Conservation (phyloP, 2,329 filamentous ascomycete species). For the Zalaria sp. region DNA sequence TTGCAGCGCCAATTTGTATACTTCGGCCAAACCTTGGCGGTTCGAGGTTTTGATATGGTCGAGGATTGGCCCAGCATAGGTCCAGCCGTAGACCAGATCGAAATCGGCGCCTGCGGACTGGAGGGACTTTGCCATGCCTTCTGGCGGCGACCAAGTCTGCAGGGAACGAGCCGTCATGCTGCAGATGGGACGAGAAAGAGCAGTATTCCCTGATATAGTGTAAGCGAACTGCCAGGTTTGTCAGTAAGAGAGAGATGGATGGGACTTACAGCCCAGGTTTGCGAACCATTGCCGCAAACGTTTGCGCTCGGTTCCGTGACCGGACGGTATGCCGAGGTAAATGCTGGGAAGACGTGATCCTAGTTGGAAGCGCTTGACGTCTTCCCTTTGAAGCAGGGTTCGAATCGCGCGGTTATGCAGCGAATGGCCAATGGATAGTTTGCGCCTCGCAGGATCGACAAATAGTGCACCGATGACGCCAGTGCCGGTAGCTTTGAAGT, state of each 20-base stretch:
- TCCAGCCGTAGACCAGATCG: slow-evolving; percentile 68
- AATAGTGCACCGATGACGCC: slow-evolving; percentile 78
- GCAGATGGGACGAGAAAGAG: slow-evolving; percentile 46
- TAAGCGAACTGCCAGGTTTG: not conserved
- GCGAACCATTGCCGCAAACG: slow-evolving; percentile 67
- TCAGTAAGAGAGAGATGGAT: not conserved
- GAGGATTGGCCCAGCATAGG: slow-evolving; percentile 60
- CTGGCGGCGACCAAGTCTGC: slow-evolving; percentile 58
- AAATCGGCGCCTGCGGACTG: slow-evolving; percentile 63
- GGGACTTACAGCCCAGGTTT: slow-evolving; percentile 54
- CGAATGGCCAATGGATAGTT: slow-evolving; percentile 74
- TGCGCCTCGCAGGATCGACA: slow-evolving; percentile 68
- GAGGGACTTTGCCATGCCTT: slow-evolving; percentile 61
- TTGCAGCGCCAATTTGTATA: slow-evolving; percentile 62
- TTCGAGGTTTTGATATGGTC: slow-evolving; percentile 61
- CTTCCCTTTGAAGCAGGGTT: slow-evolving; percentile 54
- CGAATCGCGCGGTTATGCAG: slow-evolving; percentile 76
- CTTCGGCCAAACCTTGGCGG: slow-evolving; percentile 62
- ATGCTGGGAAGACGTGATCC: slow-evolving; percentile 72
- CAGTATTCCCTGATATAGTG: slow-evolving; percentile 41
- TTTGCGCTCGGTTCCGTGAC: slow-evolving; percentile 45
- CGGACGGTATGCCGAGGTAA: slow-evolving; percentile 71
- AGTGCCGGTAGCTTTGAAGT: slow-evolving; percentile 50
- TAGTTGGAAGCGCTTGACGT: slow-evolving; percentile 67
- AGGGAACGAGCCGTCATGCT: slow-evolving; percentile 65